Evolutionary conservation across 768 basidiomycete genomes (phyloP).

Genomic region (Boletus patriciae): DNA sequence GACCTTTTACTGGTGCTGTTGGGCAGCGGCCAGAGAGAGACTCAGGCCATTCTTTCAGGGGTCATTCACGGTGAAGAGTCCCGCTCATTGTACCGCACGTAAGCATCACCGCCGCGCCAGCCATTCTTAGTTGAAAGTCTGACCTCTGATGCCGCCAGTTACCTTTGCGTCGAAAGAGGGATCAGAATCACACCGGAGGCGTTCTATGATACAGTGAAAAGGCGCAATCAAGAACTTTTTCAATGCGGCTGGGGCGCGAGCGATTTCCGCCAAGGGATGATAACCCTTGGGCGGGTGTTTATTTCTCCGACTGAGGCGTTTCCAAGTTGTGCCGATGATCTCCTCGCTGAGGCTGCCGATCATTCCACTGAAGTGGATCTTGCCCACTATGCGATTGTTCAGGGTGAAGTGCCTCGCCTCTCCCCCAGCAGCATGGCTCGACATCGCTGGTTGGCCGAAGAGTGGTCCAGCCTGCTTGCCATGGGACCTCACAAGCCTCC

Average conservation of each 20-base stretch:
- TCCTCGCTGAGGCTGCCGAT: slow-evolving; percentile 9
- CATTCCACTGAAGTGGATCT: slow-evolving; percentile 7
- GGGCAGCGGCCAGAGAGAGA: background rate
- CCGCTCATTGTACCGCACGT: background rate
- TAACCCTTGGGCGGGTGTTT: slow-evolving; percentile 7
- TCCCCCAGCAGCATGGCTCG: background rate
- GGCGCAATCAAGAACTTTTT: background rate
- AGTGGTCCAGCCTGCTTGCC: background rate
- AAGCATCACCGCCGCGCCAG: background rate
- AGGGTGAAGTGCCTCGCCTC: background rate
- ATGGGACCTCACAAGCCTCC: background rate
- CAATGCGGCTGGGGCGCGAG: slow-evolving; percentile 5
- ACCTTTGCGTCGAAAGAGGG: background rate
- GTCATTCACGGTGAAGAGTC: background rate
- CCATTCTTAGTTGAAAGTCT: background rate
- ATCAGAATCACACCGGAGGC: background rate
- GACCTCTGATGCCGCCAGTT: background rate
- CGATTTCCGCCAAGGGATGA: slow-evolving; percentile 2
- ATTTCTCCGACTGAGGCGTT: slow-evolving; percentile 7
- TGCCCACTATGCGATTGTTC: background rate
- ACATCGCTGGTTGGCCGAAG: slow-evolving; percentile 6
- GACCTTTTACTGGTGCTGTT: background rate
- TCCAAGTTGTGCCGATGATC: slow-evolving; percentile 1
- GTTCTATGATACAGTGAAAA: background rate
- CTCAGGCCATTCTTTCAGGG: background rate